Percentiles rank a stretch among this genome's conserved stretches.
These are phyloP conservation scores for Cutaneotrichosporon sp. DNA, from an alignment of 1,284 basidiomycete species.

Conservation along the genomic window DNA sequence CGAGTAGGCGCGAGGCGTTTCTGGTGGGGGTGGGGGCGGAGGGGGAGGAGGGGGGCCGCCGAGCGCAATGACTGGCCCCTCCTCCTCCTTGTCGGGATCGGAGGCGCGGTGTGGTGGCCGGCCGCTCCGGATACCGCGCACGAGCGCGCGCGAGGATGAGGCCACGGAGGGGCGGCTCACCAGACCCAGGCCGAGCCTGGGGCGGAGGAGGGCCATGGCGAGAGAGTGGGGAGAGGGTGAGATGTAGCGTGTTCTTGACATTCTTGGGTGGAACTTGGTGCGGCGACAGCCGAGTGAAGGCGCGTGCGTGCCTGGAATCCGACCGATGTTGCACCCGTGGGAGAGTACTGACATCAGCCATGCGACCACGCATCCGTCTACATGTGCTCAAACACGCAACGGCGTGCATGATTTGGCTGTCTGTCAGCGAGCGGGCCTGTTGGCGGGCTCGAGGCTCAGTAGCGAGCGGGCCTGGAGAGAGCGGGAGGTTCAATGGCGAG, in stretches of 20 bases:
- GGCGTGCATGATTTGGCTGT: too few species aligned
- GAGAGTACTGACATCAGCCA: not conserved
- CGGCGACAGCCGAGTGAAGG: not conserved
- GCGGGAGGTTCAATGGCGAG: too few species aligned
- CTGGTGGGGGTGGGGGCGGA: not conserved
- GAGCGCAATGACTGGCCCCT: not conserved
- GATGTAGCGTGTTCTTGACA: not conserved
- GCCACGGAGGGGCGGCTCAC: not conserved
- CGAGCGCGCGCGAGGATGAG: not conserved
- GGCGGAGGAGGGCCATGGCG: conserved; percentile 6
- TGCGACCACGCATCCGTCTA: too few species aligned
- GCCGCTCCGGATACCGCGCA: not conserved
- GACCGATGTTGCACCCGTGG: not conserved
- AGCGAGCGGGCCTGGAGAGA: too few species aligned
- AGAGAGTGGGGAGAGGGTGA: too few species aligned
- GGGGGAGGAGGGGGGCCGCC: not conserved
- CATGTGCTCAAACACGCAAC: too few species aligned
- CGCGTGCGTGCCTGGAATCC: conserved; percentile 8
- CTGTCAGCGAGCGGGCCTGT: too few species aligned
- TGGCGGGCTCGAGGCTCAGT: too few species aligned
- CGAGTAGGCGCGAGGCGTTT: too few species aligned
- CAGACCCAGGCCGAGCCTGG: conserved; percentile 1
- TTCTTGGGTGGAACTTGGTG: too few species aligned
- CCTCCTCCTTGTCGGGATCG: not conserved
- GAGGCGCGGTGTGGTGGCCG: not conserved